Evolutionary conservation across 192 early-diverging fungal species (phyloP).

Genomic region (Funneliformis geosporum): DNA sequence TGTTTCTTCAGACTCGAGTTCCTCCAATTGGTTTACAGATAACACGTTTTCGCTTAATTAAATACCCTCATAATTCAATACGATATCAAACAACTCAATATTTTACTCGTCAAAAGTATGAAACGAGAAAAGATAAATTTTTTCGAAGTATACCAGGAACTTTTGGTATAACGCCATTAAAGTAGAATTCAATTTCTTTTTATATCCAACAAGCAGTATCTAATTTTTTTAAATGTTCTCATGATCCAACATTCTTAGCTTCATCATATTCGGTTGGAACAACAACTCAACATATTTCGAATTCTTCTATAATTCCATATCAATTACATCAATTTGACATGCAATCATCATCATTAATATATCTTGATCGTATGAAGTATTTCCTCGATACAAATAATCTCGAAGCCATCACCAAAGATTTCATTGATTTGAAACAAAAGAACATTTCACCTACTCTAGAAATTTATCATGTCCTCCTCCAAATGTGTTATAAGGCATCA

Average conservation of each 20-base stretch:
- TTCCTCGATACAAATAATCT: neutral
- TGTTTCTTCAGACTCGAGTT: neutral
- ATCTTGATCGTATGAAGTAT: neutral
- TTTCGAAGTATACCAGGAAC: neutral
- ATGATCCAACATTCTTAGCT: neutral
- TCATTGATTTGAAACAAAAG: conserved; percentile 6
- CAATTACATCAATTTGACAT: neutral
- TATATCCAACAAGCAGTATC: neutral
- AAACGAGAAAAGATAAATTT: neutral
- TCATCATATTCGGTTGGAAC: neutral
- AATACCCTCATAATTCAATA: neutral
- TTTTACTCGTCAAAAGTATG: neutral
- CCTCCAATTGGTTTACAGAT: neutral
- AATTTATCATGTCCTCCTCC: conserved; percentile 4
- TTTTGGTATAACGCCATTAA: neutral
- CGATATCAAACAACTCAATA: neutral
- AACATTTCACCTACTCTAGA: conserved; percentile 13
- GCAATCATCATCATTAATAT: neutral
- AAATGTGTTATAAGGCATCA: neutral
- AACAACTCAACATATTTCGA: neutral
- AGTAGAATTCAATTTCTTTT: neutral
- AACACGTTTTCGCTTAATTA: neutral
- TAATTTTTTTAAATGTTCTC: neutral
- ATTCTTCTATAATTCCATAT: neutral
- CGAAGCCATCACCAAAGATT: neutral